Conservation (phyloP, 306 rosid species). For the Prunus mira region DNA sequence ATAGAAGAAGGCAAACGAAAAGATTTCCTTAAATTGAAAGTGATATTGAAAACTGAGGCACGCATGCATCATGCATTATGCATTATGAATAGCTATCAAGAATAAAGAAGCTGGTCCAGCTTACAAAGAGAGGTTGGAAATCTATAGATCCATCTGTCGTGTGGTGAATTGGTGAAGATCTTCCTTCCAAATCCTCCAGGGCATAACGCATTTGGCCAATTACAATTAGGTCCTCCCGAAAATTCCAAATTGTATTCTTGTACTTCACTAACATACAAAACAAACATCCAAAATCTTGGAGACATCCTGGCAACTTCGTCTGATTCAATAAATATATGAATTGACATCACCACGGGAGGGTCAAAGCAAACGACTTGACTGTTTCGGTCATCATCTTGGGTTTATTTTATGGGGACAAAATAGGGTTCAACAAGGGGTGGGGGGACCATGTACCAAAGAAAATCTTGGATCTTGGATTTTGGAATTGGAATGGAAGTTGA, state of each 20-base stretch:
- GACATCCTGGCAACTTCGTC: not conserved
- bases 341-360: not conserved
- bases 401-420: not conserved
- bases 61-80: not conserved
- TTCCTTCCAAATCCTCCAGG: not conserved
- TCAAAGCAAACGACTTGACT: not conserved
- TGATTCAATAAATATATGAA: not conserved
- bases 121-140: not conserved
- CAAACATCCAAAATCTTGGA: not conserved
- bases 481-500: too few species aligned
- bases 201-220: not conserved
- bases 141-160: not conserved
- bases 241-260: not conserved
- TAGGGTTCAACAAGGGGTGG: not conserved
- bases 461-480: not conserved
- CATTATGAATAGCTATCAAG: not conserved
- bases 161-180: not conserved
- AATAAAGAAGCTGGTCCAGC: not conserved
- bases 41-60: too few species aligned
- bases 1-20: not conserved
- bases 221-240: not conserved
- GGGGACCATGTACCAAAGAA: not conserved
- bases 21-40: not conserved
- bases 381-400: not conserved
- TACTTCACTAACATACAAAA: not conserved